Conservation (phyloP, 208 protist genomes). For the Vickermania spadyakhi region DNA sequence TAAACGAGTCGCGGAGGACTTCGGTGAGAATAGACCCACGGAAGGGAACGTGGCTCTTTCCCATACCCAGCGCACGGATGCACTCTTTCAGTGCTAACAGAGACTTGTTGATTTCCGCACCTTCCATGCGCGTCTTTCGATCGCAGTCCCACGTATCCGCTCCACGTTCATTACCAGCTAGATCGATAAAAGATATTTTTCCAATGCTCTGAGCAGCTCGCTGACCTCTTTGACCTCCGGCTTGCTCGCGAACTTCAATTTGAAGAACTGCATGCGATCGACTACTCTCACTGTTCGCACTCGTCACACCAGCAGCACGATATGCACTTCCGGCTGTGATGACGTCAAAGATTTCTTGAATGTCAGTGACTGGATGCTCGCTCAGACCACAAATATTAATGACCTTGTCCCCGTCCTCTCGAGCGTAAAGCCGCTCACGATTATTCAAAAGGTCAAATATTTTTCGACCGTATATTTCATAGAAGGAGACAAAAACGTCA, state of each 20-base stretch:
- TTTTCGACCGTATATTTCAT: conserved; percentile 96
- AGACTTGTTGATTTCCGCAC: conserved; percentile 99
- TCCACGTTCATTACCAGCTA: conserved; percentile 97
- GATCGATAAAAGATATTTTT: conserved; percentile 98
- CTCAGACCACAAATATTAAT: conserved; percentile 94
- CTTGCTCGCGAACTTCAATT: conserved; percentile 58
- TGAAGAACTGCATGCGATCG: conserved; percentile 90
- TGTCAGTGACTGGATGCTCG: conserved; percentile 76
- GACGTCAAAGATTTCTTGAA: conserved; percentile 85
- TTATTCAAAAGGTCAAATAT: conserved; percentile 96
- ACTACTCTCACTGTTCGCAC: conserved; percentile 88
- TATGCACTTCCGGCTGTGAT: conserved; percentile 85
- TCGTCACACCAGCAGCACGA: conserved; percentile 85
- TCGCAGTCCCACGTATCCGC: conserved; percentile 94
- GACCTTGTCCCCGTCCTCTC: conserved; percentile 91
- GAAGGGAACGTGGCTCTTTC: conserved; percentile 96
- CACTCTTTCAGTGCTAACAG: conserved; percentile 98
- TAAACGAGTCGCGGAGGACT: conserved; percentile 94
- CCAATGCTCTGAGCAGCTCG: conserved; percentile 64
- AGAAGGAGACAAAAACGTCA: conserved; percentile 86
- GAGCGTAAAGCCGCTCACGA: conserved; percentile 85
- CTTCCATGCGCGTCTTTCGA: conserved; percentile 94
- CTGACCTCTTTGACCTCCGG: conserved; percentile 18
- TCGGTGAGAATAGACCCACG: conserved; percentile 97
- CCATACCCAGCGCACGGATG: conserved; percentile 94